Conservation (phyloP, 1,139 yeast species). For the Candida pseudoviswanathii region DNA sequence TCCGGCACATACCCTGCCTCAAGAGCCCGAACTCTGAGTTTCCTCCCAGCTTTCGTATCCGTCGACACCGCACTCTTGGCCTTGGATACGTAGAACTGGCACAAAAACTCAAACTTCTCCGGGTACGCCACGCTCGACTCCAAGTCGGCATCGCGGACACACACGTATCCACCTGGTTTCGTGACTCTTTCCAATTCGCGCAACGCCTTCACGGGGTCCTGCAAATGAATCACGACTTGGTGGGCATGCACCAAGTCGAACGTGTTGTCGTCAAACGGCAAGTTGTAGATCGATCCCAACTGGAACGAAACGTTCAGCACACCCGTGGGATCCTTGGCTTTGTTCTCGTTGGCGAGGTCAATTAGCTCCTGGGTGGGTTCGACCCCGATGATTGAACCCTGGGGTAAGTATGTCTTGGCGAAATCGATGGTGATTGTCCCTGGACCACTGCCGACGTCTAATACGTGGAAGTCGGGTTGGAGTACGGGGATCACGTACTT, state of each 20-base stretch:
- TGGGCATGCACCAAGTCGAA: slow-evolving; percentile 43
- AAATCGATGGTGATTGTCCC: slow-evolving; percentile 41
- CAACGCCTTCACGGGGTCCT: slow-evolving; percentile 32
- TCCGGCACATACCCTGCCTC: slow-evolving; percentile 22
- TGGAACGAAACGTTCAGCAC: slow-evolving; percentile 27
- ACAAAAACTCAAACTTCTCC: slow-evolving; percentile 17
- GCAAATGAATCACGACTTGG: slow-evolving; percentile 41
- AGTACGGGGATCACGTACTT: slow-evolving; percentile 30
- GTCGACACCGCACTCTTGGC: slow-evolving; percentile 17
- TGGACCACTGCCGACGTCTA: slow-evolving; percentile 48
- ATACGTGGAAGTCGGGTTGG: slow-evolving; percentile 26
- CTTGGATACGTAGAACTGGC: slow-evolving; percentile 12
- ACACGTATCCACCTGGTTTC: slow-evolving; percentile 40
- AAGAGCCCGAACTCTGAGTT: slow-evolving; percentile 19
- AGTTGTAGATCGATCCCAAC: slow-evolving; percentile 30
- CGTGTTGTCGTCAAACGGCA: slow-evolving; percentile 36
- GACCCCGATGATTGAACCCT: slow-evolving; percentile 33
- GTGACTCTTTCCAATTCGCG: slow-evolving; percentile 36
- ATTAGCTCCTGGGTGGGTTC: slow-evolving; percentile 35
- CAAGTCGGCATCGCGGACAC: slow-evolving; percentile 36
- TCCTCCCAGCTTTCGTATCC: slow-evolving; percentile 20
- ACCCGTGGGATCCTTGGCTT: slow-evolving; percentile 12
- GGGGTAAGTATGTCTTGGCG: slow-evolving; percentile 27
- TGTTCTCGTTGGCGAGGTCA: slow-evolving; percentile 28
- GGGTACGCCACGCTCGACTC: slow-evolving; percentile 23